Base-by-base conservation (phyloP, 495 filamentous ascomycete genomes). In the Halenospora varia region DNA sequence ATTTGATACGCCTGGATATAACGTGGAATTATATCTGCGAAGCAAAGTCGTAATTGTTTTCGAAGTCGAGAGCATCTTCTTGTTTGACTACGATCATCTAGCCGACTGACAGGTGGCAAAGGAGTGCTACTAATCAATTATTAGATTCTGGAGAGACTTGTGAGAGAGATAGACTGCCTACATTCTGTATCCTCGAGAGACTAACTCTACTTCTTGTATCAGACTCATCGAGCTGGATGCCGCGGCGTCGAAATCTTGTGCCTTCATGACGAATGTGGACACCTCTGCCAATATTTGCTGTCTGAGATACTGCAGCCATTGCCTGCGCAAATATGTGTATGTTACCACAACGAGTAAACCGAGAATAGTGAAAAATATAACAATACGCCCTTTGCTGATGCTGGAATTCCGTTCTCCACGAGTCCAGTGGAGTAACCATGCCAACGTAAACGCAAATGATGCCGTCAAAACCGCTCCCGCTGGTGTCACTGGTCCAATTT, bases 121-220 rank as follows among this genome's bases (percentile, higher is more conserved):
- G 92, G 90, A 13, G 83, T 88, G 71, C 89, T 92, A 79, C 89
- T 92, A 63, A 26, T 9, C 18, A 18, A 67, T 86, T 72, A 85
- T 76, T 51, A 58, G 40, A 15, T 17, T 19, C 29, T 3, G 52
- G 11, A 3, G 1, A 35, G 29, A 6, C 29, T 19, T 11, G 1
- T 2, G 1, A 13, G 19, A 24, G 40, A 23, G n/a, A 2, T 25
- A 25, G 25, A 41, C 23, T 54, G 68, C 84, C 75, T 73, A 93
- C 90, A 98, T 82, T 69, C 89, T 82, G 69, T 97, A 98, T 49
- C 94, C 94, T 62, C 93, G 82, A 40, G 93, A 93, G 11, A 97
- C 93, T 49, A 97, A 77, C 71, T 97, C 94, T 18, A 97, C 93
- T 70, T 98, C 94, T 73, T 97, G 93, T 57, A 98, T 88, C 51